Base-by-base conservation (phyloP, 2,329 filamentous ascomycete species). In the Cladophialophora exuberans region DNA sequence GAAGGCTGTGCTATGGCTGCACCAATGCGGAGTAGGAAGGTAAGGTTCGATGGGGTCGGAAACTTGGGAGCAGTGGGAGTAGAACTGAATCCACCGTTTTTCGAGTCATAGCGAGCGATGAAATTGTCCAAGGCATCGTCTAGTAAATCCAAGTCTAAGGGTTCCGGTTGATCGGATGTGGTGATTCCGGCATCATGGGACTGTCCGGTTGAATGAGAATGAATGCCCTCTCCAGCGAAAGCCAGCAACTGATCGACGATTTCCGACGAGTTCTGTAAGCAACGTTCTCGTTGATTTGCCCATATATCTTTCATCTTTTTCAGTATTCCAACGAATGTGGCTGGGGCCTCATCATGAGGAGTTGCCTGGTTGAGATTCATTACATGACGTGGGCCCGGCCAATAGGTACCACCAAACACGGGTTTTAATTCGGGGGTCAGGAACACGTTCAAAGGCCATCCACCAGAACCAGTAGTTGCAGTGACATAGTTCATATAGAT, bases 401-500 rank as follows among this genome's bases (percentile, higher is more conserved):
- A 97, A 72, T 97, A 97, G 6, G 93, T 97, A 20, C 93, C 93
- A 31, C 94, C 94, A 72, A 97, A 97, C 7, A 99, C 88, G 0
- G 94, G 94, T 67, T 96, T 87, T 22, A 97, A 81, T 63, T 96
- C 87, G 0, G 94, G 91, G 0, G 94, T 99, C 25, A 97, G 81
- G 69, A 99, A 97, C n/a, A 96, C 86, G 67, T 97, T 97, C 57
- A 97, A 76, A 1, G 94, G 94, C 92, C 94, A 97, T 33, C 94
- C 94, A 7, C 91, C 93, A 1, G 84, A 87, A 17, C 89, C 91
- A 55, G 88, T 96, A 9, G 94, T 93, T 1, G 93, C 93, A 70
- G 97, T 91, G 35, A 96, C 87, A 71, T 96, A 99, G 75, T 96
- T 96, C 90, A 97, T 97, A 72, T 97, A 97, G 62, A 97, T 92